Conservation (phyloP, 306 rosid species). For the Quercus cerris region DNA sequence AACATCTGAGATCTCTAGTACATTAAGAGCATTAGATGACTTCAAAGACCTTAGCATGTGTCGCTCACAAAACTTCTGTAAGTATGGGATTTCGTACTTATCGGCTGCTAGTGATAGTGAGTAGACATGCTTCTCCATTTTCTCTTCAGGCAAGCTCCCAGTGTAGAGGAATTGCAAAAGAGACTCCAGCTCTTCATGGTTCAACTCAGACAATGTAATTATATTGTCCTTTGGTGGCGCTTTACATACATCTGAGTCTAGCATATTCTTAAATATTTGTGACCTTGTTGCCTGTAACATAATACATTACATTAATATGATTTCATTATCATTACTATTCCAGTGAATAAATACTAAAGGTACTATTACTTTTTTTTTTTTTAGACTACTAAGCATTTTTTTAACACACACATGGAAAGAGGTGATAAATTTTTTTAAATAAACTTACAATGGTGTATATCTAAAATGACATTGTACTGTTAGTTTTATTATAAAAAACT, state of each 20-base stretch:
- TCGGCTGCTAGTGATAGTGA: constrained; percentile 70
- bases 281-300: constrained; percentile 62
- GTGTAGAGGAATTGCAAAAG: constrained; percentile 68
- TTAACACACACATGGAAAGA: too few relatives aligned
- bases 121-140: constrained; percentile 54
- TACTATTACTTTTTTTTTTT: too few relatives aligned
- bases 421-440: too few relatives aligned
- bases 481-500: too few relatives aligned
- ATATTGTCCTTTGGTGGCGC: constrained; percentile 45
- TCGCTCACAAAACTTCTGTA: constrained; percentile 58
- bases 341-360: too few relatives aligned
- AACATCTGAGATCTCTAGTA: constrained; percentile 59
- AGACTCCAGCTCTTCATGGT: constrained; percentile 54
- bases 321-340: too few relatives aligned
- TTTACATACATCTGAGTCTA: constrained; percentile 69
- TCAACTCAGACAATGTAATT: constrained; percentile 46
- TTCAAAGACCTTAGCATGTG: constrained; percentile 40
- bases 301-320: neutral
- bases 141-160: constrained; percentile 45
- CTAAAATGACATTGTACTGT: too few relatives aligned
- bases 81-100: constrained; percentile 63
- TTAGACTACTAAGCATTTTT: too few relatives aligned
- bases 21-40: constrained; percentile 47
- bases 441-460: too few relatives aligned
- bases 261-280: constrained; percentile 68